phyloP scores from a whole-genome alignment of 2,329 filamentous ascomycete species.

The Myriosclerotinia curreyana region DNA sequence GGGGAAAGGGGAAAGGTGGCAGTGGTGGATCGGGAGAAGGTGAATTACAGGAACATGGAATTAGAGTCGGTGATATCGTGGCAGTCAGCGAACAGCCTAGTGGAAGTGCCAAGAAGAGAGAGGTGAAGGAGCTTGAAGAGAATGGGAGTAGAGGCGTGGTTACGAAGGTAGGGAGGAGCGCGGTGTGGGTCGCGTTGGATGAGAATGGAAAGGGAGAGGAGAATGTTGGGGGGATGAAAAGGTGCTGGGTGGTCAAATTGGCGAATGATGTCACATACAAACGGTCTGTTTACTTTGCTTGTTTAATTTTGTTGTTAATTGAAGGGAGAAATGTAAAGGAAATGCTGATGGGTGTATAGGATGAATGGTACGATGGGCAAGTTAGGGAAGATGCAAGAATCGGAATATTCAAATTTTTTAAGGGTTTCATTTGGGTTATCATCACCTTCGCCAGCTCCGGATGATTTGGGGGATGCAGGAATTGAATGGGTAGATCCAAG shows the following conservation, averaged over 20 bases:
- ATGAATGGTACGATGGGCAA: slow-evolving; percentile 63
- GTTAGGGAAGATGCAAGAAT: slow-evolving; percentile 55
- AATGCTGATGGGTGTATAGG: slow-evolving; percentile 42
- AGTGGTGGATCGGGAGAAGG: slow-evolving; percentile 44
- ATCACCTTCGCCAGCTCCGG: slow-evolving; percentile 49
- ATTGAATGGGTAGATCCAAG: slow-evolving; percentile 60
- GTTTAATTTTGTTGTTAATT: neutral
- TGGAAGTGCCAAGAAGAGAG: slow-evolving; percentile 58
- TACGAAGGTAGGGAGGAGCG: slow-evolving; percentile 56
- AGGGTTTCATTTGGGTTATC: slow-evolving; percentile 61
- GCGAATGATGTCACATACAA: slow-evolving; percentile 66
- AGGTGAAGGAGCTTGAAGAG: slow-evolving; percentile 67
- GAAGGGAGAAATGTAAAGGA: neutral
- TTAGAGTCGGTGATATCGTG: slow-evolving; percentile 76
- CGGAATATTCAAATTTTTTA: slow-evolving; percentile 58
- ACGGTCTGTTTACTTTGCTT: slow-evolving; percentile 29
- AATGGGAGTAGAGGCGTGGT: slow-evolving; percentile 70
- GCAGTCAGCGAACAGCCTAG: slow-evolving; percentile 71
- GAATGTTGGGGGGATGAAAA: slow-evolving; percentile 36
- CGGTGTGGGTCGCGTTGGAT: slow-evolving; percentile 66
- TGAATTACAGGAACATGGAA: slow-evolving; percentile 70
- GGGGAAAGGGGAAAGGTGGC: slow-evolving; percentile 14
- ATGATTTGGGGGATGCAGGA: slow-evolving; percentile 46
- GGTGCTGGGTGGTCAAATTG: slow-evolving; percentile 64
- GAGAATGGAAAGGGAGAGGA: slow-evolving; percentile 54